These are phyloP conservation scores for Stephania yunnanensis DNA, from an alignment of 164 flowering plant genomes.

Conservation along the genomic window DNA sequence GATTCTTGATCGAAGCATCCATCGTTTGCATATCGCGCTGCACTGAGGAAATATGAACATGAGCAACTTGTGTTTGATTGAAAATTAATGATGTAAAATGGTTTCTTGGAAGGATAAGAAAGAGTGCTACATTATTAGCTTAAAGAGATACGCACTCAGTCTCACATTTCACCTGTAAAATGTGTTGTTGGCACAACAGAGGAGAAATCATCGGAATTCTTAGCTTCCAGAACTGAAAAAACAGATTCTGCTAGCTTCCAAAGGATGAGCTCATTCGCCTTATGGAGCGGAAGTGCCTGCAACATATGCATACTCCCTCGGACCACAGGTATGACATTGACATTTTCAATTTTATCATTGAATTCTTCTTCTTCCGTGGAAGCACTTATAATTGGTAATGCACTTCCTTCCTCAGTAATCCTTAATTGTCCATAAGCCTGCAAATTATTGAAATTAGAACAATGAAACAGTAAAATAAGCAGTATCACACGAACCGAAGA, in stretches of 20 bases:
- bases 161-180: conserved; percentile 2
- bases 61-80: conserved; percentile 5
- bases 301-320: conserved; percentile 9
- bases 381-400: conserved; percentile 12
- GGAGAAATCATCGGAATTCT: conserved; percentile 13
- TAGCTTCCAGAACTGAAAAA: conserved; percentile 21
- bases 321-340: conserved; percentile 6
- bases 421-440: conserved; percentile 26
- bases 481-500: background rate
- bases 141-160: too few relatives aligned
- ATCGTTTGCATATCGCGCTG: conserved; percentile 16
- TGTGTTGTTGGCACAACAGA: conserved; percentile 5
- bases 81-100: background rate
- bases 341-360: conserved; percentile 13
- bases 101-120: conserved; percentile 9
- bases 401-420: conserved; percentile 15
- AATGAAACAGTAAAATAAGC: background rate
- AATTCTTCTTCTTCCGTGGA: conserved; percentile 19
- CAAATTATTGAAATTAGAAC: conserved; percentile 4
- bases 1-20: conserved; percentile 26
- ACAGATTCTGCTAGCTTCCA: conserved; percentile 34
- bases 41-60: conserved; percentile 16
- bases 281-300: conserved; percentile 18
- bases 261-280: conserved; percentile 34
- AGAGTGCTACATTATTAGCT: too few relatives aligned